phyloP scores from a whole-genome alignment of 352 stramenopile species.

The Globisporangium acanthophoron region DNA sequence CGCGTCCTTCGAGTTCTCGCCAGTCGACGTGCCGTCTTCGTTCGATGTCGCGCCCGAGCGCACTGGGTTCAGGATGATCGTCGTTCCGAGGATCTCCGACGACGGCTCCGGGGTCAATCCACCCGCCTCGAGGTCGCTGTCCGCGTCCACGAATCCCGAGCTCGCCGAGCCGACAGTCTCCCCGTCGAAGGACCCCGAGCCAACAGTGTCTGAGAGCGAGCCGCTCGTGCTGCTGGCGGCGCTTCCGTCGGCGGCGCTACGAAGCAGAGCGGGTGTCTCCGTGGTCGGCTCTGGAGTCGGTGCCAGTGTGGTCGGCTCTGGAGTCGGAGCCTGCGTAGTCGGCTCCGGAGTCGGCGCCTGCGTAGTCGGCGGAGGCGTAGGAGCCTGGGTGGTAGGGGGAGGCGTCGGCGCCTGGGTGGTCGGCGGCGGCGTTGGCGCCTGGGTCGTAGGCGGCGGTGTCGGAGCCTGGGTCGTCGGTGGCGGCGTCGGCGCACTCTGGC shows the following conservation, averaged over 20 bases:
- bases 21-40: neutral
- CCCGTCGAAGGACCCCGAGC: neutral
- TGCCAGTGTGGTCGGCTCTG: slow-evolving; percentile 2
- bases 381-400: slow-evolving; percentile 6
- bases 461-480: slow-evolving; percentile 14
- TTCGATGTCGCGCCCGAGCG: neutral
- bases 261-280: slow-evolving; percentile 1
- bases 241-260: neutral
- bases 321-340: slow-evolving; percentile 7
- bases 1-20: slow-evolving; percentile 6
- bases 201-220: slow-evolving; percentile 2
- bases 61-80: slow-evolving; percentile 5
- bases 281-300: slow-evolving; percentile 7
- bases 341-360: slow-evolving; percentile 7
- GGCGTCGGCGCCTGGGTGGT: slow-evolving; percentile 10
- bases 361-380: slow-evolving; percentile 5
- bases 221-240: slow-evolving; percentile 1
- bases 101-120: slow-evolving; percentile 2
- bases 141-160: neutral
- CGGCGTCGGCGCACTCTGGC: slow-evolving; percentile 5
- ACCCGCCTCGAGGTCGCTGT: slow-evolving; percentile 4
- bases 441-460: slow-evolving; percentile 6
- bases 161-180: neutral
- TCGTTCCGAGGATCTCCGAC: neutral
- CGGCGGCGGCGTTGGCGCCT: slow-evolving; percentile 11